These are phyloP conservation scores for Chlamydomonas urium DNA, from an alignment of 139 green algal species.

Conservation along the genomic window DNA sequence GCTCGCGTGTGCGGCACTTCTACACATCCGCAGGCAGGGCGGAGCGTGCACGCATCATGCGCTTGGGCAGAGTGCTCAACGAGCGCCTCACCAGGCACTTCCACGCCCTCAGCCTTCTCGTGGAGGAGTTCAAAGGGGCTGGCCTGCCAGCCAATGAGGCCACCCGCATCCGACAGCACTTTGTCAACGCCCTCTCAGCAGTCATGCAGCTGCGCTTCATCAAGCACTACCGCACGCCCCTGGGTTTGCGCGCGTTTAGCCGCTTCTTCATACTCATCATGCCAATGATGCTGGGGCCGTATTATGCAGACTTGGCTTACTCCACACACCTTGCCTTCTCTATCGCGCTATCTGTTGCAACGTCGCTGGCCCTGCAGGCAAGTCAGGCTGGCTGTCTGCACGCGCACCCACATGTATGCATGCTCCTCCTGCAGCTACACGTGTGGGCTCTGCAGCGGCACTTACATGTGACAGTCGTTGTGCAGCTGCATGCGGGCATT, in stretches of 20 bases:
- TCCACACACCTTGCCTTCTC: constrained; percentile 11
- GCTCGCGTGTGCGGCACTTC: neutral
- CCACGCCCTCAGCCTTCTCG: neutral
- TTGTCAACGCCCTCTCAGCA: neutral
- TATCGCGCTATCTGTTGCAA: neutral
- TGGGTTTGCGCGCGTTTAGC: constrained; percentile 4
- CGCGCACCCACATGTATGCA: no score
- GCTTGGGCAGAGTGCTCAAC: neutral
- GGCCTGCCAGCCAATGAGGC: constrained; percentile 14
- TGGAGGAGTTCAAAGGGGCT: constrained; percentile 6
- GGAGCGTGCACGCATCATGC: neutral
- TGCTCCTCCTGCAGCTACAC: no score
- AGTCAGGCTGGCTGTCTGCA: neutral
- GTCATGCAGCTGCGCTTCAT: constrained; percentile 1
- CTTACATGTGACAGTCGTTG: no score
- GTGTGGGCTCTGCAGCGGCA: no score
- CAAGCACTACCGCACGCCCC: constrained; percentile 13
- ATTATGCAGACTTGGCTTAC: constrained; percentile 11
- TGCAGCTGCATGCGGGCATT: no score
- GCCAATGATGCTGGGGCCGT: constrained; percentile 1
- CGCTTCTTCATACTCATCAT: constrained; percentile 11
- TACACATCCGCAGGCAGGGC: neutral
- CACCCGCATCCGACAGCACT: constrained; percentile 8
- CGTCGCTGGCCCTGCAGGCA: constrained; percentile 1
- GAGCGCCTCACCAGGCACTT: neutral